Evolutionary conservation across 2,329 filamentous ascomycete species (phyloP).

Genomic region (Cytospora leucostoma): DNA sequence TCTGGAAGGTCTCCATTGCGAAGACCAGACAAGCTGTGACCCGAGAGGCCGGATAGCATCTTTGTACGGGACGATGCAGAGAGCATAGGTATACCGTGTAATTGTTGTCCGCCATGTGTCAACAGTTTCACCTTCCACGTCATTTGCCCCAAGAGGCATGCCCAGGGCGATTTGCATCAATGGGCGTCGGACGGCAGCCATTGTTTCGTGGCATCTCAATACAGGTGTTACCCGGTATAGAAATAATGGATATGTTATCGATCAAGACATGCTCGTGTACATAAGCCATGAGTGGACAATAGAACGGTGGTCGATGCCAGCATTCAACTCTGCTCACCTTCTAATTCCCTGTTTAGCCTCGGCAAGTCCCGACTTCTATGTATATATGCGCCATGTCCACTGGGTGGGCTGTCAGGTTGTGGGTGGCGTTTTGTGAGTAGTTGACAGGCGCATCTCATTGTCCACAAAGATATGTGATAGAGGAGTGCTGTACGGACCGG

Average conservation of each 20-base stretch:
- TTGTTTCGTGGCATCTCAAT: not conserved
- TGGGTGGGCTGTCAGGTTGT: not conserved
- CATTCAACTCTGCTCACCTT: not conserved
- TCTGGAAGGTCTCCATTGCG: conserved; percentile 13
- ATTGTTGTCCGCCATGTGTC: not conserved
- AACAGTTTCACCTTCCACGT: not conserved
- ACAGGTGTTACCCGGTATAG: not conserved
- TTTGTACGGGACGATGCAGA: conserved; percentile 16
- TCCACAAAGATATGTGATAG: not conserved
- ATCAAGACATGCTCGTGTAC: too few relatives aligned
- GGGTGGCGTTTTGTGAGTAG: not conserved
- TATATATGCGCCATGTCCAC: not conserved
- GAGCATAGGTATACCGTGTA: not conserved
- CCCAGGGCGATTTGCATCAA: not conserved
- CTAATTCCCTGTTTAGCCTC: not conserved
- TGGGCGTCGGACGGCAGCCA: not conserved
- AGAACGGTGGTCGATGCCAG: not conserved
- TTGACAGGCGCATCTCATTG: not conserved
- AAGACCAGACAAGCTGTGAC: conserved; percentile 9
- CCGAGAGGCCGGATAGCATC: conserved; percentile 13
- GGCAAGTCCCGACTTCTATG: not conserved
- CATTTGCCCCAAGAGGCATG: not conserved
- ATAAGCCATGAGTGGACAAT: not conserved
- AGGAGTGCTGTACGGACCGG: not conserved
- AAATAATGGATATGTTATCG: too few relatives aligned